Conservation (phyloP, 139 green algal species). For the Astrephomene gubernaculifera region DNA sequence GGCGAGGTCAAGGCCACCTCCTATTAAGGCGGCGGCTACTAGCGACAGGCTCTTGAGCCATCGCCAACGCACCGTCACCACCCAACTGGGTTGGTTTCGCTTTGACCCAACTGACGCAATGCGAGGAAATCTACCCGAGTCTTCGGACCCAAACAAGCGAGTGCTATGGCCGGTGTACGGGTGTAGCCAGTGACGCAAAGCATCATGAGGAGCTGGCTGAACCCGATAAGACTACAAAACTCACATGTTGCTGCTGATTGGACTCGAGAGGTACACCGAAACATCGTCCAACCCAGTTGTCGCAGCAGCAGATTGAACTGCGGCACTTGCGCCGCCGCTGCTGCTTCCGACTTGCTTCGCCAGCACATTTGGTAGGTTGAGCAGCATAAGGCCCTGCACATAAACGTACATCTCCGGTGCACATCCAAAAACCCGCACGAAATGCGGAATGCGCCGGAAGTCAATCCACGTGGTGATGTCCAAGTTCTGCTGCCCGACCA, state of each 20-base stretch:
- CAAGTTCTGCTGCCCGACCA: slow-evolving; percentile 2
- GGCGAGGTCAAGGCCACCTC: background rate
- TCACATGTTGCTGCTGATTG: background rate
- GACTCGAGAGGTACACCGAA: background rate
- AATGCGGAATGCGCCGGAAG: background rate
- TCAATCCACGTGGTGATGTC: slow-evolving; percentile 6
- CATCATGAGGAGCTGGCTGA: background rate
- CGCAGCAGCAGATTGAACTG: too few relatives aligned
- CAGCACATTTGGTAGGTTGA: slow-evolving; percentile 35
- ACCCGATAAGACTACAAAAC: background rate
- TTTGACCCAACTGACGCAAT: too few relatives aligned
- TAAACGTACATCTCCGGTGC: background rate
- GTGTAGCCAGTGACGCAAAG: background rate
- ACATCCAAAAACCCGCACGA: background rate
- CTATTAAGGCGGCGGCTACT: too few relatives aligned
- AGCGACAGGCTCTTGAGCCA: background rate
- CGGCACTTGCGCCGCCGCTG: background rate
- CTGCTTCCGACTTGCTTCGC: background rate
- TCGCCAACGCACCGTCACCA: background rate
- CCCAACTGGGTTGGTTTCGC: background rate
- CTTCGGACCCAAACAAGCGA: too few relatives aligned
- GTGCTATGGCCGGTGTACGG: too few relatives aligned
- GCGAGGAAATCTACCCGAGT: too few relatives aligned
- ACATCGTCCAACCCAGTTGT: background rate
- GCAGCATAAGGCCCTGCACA: slow-evolving; percentile 1